Percentiles rank a stretch among this genome's conserved stretches.
phyloP scores from a whole-genome alignment of 192 early-diverging fungal species.

The Cetraspora pellucida region DNA sequence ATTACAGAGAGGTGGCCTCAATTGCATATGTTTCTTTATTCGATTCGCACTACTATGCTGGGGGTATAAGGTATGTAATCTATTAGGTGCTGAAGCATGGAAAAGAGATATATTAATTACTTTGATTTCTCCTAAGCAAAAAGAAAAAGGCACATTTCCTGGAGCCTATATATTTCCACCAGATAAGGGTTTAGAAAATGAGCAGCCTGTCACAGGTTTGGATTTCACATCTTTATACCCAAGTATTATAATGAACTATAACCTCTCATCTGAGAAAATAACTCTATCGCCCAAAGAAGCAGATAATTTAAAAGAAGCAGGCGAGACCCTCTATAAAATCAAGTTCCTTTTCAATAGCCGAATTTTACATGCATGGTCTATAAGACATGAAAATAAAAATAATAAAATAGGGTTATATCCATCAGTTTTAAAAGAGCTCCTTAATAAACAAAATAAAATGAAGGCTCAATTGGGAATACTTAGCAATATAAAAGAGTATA shows the following conservation, averaged over 20 bases:
- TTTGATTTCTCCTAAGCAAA: neutral
- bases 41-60: conserved; percentile 13
- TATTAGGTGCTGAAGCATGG: conserved; percentile 11
- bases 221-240: conserved; percentile 17
- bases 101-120: neutral
- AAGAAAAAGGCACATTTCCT: neutral
- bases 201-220: conserved; percentile 9
- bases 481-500: conserved; percentile 6
- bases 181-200: conserved; percentile 11
- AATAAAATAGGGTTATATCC: conserved; percentile 1
- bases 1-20: conserved; percentile 7
- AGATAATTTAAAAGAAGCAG: neutral
- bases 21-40: conserved; percentile 3
- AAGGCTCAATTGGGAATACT: neutral
- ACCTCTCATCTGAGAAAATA: conserved; percentile 8
- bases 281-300: neutral
- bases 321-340: neutral
- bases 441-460: conserved; percentile 9
- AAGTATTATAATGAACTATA: conserved; percentile 23
- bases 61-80: conserved; percentile 20
- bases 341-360: conserved; percentile 4
- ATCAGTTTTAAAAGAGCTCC: neutral
- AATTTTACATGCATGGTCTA: conserved; percentile 15
- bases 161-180: conserved; percentile 15
- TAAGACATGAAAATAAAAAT: conserved; percentile 7